Evolutionary conservation across 306 rosid species (phyloP), one percentile per base, ranked within the genome.

Genomic region (Medicago arabica): DNA sequence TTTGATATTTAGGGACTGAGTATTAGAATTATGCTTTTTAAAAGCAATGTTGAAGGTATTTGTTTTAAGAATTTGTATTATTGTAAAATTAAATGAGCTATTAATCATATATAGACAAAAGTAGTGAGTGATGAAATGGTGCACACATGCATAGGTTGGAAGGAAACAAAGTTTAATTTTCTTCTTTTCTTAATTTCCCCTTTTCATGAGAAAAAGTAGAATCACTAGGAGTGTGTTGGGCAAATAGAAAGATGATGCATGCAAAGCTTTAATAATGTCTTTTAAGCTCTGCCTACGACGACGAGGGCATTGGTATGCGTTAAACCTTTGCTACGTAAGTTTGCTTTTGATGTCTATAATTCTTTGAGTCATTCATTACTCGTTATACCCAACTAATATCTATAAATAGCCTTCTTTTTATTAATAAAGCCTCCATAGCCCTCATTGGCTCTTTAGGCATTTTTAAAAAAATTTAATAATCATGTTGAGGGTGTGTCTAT

Each of bases 191-290:
- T 61, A 61, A 61, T 61, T 72, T 46, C 47, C 72, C 54, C 83
- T 84, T 86, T 86, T 72, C 54, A 88, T 85, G 78, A 80, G 72
- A 85, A 88, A 67, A 90, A 90, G 96, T 69, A 72, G 88, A 88
- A 88, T 83, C 86, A 86, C 84, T 84, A 84, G 12, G 65, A 71
- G 43, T 44, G 71, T 81, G 78, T 80, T 86, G 85, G 85, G 83
- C 83, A 86, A 80, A 72, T 83, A 83, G 90, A 87, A 86, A 90
- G 92, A 86, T 87, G 89, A 86, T 88, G 87, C 80, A 85, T 69
- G 74, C 74, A 78, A 86, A 88, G 88, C 92, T 86, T 88, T 83
- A 81, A 84, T 87, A 71, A 81, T 84, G 72, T 83, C 54, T 88
- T 89, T 89, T 79, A 85, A 72, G 36, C 61, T 59, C 61, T 64